Conservation (phyloP, 768 basidiomycete genomes). For the Leccinum boreale region DNA sequence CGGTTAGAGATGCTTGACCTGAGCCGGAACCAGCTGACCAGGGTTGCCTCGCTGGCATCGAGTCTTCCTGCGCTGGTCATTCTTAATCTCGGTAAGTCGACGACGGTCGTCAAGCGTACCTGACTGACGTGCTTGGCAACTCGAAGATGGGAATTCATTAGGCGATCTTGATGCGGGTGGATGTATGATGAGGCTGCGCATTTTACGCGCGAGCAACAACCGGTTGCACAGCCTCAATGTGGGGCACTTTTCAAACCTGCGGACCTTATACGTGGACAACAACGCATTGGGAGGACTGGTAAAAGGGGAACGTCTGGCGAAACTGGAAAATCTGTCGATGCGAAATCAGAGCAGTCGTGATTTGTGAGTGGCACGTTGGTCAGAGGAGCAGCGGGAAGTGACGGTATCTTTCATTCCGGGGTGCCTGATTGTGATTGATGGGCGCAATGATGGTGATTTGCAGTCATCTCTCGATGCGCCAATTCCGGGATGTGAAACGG, state of each 20-base stretch:
- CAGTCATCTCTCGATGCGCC: constrained; percentile 48
- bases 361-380: constrained; percentile 54
- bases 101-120: constrained; percentile 9
- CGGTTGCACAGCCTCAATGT: constrained; percentile 64
- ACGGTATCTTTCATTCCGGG: constrained; percentile 38
- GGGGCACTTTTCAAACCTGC: constrained; percentile 61
- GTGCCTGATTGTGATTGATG: constrained; percentile 38
- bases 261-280: constrained; percentile 91
- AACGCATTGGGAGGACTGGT: constrained; percentile 56
- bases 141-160: constrained; percentile 71
- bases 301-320: constrained; percentile 56
- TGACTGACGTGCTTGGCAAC: constrained; percentile 16
- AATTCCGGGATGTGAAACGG: constrained; percentile 89
- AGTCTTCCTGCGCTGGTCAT: constrained; percentile 57
- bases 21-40: constrained; percentile 67
- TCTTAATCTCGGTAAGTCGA: constrained; percentile 78
- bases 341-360: constrained; percentile 80
- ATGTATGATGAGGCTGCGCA: constrained; percentile 67
- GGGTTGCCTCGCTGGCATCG: constrained; percentile 56
- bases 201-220: constrained; percentile 84
- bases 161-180: constrained; percentile 50
- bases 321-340: constrained; percentile 87
- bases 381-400: constrained; percentile 26
- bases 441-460: constrained; percentile 31
- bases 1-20: constrained; percentile 81